These are phyloP conservation scores for Fusarium sp. DNA, from an alignment of 2,329 filamentous ascomycete species.

Conservation along the genomic window DNA sequence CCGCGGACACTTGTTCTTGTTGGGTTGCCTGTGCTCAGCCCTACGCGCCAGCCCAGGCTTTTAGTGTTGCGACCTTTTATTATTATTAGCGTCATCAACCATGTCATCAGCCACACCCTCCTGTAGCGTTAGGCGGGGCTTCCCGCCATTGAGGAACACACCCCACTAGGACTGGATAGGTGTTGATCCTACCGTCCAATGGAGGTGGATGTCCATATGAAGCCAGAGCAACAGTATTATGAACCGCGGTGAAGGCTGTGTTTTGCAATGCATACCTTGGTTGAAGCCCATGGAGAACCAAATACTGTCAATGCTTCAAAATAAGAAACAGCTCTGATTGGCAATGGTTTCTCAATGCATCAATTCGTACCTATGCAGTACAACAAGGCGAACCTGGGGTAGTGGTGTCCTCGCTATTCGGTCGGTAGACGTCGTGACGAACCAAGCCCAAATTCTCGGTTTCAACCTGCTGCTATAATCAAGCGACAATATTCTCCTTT, in stretches of 20 bases:
- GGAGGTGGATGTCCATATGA: not conserved
- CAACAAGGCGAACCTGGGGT: not conserved
- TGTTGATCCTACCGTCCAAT: not conserved
- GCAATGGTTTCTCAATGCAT: not conserved
- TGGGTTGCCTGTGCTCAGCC: slow-evolving; percentile 45
- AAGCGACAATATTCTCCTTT: not conserved
- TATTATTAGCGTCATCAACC: slow-evolving; percentile 45
- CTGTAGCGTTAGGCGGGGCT: slow-evolving; percentile 26
- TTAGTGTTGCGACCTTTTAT: slow-evolving; percentile 41
- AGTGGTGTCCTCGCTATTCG: slow-evolving; percentile 7
- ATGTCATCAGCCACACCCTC: slow-evolving; percentile 44
- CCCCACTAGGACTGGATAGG: slow-evolving; percentile 24
- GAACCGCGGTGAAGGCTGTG: slow-evolving; percentile 40
- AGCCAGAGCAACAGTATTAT: slow-evolving; percentile 12
- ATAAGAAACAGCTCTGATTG: not conserved
- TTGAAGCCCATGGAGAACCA: not conserved
- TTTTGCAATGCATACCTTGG: slow-evolving; percentile 3
- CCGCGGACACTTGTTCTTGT: not conserved
- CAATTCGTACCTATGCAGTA: not conserved
- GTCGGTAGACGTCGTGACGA: not conserved
- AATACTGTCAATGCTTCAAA: not conserved
- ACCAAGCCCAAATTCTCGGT: not conserved
- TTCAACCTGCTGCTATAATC: not conserved
- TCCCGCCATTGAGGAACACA: slow-evolving; percentile 42
- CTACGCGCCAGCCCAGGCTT: slow-evolving; percentile 39